Evolutionary conservation across 106 monocot species (phyloP).

Genomic region (Dendrobium officinale): DNA sequence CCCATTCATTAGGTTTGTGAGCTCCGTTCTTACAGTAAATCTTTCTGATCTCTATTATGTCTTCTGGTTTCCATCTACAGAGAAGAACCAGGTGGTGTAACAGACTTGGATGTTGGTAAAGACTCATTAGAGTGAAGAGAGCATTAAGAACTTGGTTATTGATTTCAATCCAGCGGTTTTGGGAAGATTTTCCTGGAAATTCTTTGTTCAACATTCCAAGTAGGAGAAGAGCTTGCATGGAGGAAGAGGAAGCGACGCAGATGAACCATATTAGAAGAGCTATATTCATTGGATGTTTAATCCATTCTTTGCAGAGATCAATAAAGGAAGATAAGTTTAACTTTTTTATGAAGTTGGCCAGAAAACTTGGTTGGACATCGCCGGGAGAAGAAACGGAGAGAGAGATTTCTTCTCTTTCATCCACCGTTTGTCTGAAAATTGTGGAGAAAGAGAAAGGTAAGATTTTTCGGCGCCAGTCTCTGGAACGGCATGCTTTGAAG

Average conservation of each 20-base stretch:
- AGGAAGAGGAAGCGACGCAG: conserved; percentile 18
- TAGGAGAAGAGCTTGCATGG: conserved; percentile 24
- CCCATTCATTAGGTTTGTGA: conserved; percentile 19
- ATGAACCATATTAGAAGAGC: conserved; percentile 31
- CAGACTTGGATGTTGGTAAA: conserved; percentile 39
- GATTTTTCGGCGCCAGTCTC: background rate
- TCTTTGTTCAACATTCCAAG: conserved; percentile 23
- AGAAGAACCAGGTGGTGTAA: conserved; percentile 41
- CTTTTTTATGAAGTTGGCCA: conserved; percentile 9
- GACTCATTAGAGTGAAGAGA: conserved; percentile 43
- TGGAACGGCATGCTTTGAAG: background rate
- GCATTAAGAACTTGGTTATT: conserved; percentile 50
- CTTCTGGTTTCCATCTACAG: conserved; percentile 29
- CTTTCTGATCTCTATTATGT: conserved; percentile 25
- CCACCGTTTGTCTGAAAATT: background rate
- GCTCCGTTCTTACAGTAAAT: conserved; percentile 38
- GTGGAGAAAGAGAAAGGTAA: background rate
- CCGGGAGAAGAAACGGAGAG: conserved; percentile 15
- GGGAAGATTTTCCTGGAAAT: conserved; percentile 14
- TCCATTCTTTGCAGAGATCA: conserved; percentile 21
- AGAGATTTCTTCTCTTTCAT: conserved; percentile 25
- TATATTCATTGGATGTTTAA: conserved; percentile 27
- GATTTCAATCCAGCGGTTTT: conserved; percentile 36
- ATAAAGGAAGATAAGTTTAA: conserved; percentile 9
- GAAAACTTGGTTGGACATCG: background rate